phyloP scores from a whole-genome alignment of 2,329 filamentous ascomycete species.

The Magnaporthiopsis rhizophila region DNA sequence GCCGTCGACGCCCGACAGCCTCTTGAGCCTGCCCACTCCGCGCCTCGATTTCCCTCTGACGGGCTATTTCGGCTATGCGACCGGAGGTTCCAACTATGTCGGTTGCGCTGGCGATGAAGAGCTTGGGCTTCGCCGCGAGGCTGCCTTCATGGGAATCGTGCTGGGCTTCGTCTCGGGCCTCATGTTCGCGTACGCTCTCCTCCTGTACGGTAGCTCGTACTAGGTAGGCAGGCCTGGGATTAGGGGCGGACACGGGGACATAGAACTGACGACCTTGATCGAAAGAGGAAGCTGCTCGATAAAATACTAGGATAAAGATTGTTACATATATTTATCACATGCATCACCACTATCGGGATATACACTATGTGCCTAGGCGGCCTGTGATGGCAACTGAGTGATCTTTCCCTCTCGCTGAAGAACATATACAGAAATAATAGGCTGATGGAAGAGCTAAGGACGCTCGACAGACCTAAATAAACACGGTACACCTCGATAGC shows the following conservation, averaged over 20 bases:
- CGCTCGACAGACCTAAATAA: not conserved
- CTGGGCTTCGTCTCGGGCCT: not conserved
- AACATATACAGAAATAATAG: too few relatives aligned
- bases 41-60: too few relatives aligned
- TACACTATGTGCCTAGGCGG: not conserved
- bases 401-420: too few relatives aligned
- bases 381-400: not conserved
- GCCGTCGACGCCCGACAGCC: not conserved
- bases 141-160: not conserved
- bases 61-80: too few relatives aligned
- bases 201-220: not conserved
- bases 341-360: not conserved
- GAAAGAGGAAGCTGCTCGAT: not conserved
- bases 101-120: too few relatives aligned
- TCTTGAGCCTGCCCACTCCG: too few relatives aligned
- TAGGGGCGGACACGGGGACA: too few relatives aligned
- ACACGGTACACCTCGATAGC: too few relatives aligned
- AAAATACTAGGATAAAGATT: not conserved
- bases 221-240: not conserved
- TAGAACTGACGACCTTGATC: too few relatives aligned
- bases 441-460: not conserved
- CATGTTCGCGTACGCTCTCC: not conserved
- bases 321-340: not conserved
- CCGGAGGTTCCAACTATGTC: too few relatives aligned
- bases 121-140: not conserved